These are phyloP conservation scores for Theileria luwenshuni DNA, from an alignment of 169 alveolate species.

Conservation along the genomic window DNA sequence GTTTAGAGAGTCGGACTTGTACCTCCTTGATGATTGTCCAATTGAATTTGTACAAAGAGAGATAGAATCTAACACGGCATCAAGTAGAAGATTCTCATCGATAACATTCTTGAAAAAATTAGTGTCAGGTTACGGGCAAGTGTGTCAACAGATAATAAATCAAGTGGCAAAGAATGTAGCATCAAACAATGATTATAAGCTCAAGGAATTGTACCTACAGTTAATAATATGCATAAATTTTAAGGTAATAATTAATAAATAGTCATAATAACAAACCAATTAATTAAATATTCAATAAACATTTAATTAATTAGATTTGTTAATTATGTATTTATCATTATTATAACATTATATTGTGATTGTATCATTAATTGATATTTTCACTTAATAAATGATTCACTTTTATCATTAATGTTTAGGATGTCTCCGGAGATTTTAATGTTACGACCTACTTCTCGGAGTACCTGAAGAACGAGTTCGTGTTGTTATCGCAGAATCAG, in stretches of 20 bases:
- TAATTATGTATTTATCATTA: neutral
- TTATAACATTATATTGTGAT: no score
- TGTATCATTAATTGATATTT: no score
- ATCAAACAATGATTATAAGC: slow-evolving; percentile 49
- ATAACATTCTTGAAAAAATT: slow-evolving; percentile 58
- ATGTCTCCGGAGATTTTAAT: slow-evolving; percentile 42
- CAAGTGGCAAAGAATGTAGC: slow-evolving; percentile 60
- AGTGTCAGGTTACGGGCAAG: slow-evolving; percentile 48
- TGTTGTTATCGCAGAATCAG: slow-evolving; percentile 39
- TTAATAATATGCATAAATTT: slow-evolving; percentile 61
- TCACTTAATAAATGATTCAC: no score
- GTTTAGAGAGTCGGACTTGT: slow-evolving; percentile 59
- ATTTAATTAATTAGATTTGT: neutral
- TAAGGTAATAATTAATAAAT: slow-evolving; percentile 26
- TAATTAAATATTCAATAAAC: neutral
- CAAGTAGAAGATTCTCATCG: slow-evolving; percentile 60
- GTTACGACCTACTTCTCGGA: slow-evolving; percentile 43
- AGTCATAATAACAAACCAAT: neutral
- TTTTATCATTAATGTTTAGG: no score
- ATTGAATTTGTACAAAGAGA: slow-evolving; percentile 66
- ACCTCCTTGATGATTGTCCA: slow-evolving; percentile 57
- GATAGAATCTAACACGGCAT: slow-evolving; percentile 46
- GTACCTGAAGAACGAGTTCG: slow-evolving; percentile 48
- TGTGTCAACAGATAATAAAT: slow-evolving; percentile 43
- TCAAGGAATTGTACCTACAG: slow-evolving; percentile 66